Percentiles rank a stretch among this genome's conserved stretches.
These are phyloP conservation scores for Begonia fuchsioides DNA, from an alignment of 306 rosid species.

Conservation along the genomic window DNA sequence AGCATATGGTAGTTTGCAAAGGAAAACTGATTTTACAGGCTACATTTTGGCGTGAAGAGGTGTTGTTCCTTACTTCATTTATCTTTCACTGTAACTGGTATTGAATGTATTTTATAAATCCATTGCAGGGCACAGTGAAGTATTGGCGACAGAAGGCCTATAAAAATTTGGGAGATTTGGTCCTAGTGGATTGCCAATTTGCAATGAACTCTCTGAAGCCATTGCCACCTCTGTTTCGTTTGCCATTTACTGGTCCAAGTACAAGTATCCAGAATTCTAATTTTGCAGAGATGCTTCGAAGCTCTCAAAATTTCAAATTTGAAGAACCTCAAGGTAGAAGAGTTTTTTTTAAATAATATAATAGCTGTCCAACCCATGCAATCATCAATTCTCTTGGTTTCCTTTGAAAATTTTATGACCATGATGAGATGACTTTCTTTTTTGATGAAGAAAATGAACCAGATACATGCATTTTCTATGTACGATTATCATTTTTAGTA, in stretches of 20 bases:
- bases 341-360: no score
- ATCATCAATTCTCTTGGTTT: neutral
- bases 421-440: neutral
- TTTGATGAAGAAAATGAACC: neutral
- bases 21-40: no score
- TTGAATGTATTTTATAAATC: neutral
- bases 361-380: neutral
- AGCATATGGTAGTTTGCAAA: no score
- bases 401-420: neutral
- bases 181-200: slow-evolving; percentile 1
- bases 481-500: no score
- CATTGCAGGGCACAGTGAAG: slow-evolving; percentile 2
- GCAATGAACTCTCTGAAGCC: neutral
- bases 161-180: neutral
- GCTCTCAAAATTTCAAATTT: neutral
- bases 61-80: neutral
- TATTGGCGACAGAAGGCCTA: slow-evolving; percentile 1
- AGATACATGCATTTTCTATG: no score
- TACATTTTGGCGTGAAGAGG: no score
- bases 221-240: neutral
- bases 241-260: neutral
- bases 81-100: neutral
- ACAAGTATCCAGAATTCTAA: neutral
- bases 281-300: neutral
- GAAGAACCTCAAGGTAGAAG: no score